Evolutionary conservation across 257 asterid species (phyloP).

Genomic region (Scutellaria galericulata): DNA sequence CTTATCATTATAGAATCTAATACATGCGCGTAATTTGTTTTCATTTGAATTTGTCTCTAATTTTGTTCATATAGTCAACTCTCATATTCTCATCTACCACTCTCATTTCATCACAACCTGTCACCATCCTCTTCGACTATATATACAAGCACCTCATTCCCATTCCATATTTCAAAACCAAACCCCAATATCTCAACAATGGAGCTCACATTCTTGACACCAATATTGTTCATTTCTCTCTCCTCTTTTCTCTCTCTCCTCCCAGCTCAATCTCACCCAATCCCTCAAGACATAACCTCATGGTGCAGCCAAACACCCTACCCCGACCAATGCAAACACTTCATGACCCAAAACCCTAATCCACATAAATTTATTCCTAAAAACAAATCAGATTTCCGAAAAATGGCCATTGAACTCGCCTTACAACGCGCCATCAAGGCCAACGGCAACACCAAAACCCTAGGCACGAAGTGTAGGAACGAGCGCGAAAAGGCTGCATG

Average conservation of each 20-base stretch:
- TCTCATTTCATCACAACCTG: slow-evolving; percentile 34
- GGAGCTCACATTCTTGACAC: slow-evolving; percentile 34
- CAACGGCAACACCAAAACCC: slow-evolving; percentile 42
- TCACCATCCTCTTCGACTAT: slow-evolving; percentile 32
- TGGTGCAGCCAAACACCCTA: slow-evolving; percentile 83
- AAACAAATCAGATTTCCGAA: slow-evolving; percentile 52
- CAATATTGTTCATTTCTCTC: slow-evolving; percentile 28
- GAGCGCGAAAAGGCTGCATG: slow-evolving; percentile 67
- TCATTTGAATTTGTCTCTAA: slow-evolving; percentile 34
- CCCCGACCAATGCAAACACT: slow-evolving; percentile 68
- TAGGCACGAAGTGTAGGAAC: slow-evolving; percentile 54
- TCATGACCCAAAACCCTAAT: slow-evolving; percentile 40
- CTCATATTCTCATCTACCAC: slow-evolving; percentile 33
- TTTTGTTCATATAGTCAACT: slow-evolving; percentile 40
- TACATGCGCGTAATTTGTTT: too few relatives aligned
- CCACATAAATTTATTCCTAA: slow-evolving; percentile 37
- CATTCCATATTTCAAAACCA: background rate
- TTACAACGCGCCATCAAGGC: slow-evolving; percentile 55
- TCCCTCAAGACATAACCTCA: slow-evolving; percentile 21
- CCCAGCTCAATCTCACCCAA: slow-evolving; percentile 23
- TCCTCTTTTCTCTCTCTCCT: slow-evolving; percentile 27
- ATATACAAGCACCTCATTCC: slow-evolving; percentile 11
- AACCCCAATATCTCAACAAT: slow-evolving; percentile 17
- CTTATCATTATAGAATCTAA: too few relatives aligned
- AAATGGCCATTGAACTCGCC: slow-evolving; percentile 52